These are phyloP conservation scores for Phialocephala sp. DNA, from an alignment of 2,329 filamentous ascomycete genomes.

Conservation along the genomic window DNA sequence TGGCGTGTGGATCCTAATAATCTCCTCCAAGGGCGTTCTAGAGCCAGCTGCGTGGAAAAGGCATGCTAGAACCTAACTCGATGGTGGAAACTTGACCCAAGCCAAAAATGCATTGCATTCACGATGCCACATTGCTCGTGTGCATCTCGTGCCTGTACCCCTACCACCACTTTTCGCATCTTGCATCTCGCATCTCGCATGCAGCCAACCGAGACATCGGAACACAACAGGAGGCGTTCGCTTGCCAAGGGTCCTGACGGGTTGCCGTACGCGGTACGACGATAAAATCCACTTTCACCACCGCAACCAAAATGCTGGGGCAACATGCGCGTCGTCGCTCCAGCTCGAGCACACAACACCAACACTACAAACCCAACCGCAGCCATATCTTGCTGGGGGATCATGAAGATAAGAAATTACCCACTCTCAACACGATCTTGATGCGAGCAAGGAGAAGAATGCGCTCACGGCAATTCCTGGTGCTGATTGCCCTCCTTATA, in stretches of 20 bases:
- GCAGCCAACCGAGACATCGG: background rate
- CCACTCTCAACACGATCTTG: conserved; percentile 34
- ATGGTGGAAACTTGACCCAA: background rate
- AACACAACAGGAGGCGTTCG: background rate
- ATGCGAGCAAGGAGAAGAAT: conserved; percentile 44
- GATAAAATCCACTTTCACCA: conserved; percentile 3
- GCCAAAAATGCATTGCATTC: background rate
- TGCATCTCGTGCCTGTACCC: background rate
- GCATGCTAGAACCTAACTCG: background rate
- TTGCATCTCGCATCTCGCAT: background rate
- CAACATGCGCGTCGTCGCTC: conserved; percentile 20
- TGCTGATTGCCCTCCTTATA: conserved; percentile 44
- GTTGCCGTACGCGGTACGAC: background rate
- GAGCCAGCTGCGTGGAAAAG: background rate
- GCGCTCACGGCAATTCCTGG: conserved; percentile 46
- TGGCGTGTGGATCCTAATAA: background rate
- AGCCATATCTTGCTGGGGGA: conserved; percentile 22
- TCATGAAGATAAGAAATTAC: conserved; percentile 35
- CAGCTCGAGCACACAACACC: conserved; percentile 12
- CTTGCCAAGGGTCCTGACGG: background rate
- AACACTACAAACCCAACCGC: conserved; percentile 9
- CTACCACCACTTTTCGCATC: background rate
- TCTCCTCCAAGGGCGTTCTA: background rate
- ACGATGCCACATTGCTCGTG: too few relatives aligned
- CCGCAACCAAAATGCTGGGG: background rate